Evolutionary conservation across 805 yeast genomes (phyloP).

Genomic region (Kodamaea sagamina): DNA sequence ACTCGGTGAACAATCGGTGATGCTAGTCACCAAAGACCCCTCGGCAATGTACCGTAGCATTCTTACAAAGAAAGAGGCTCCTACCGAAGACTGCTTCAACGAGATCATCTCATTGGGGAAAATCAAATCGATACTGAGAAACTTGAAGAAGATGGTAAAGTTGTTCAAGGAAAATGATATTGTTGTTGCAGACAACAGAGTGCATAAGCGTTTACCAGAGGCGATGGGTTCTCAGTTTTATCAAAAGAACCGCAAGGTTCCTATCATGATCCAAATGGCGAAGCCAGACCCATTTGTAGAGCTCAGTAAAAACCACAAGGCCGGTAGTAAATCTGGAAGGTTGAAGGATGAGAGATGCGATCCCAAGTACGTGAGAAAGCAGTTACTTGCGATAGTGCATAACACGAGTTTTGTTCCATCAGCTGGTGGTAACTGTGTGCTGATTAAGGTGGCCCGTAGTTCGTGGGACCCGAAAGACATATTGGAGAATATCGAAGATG

Average conservation of each 20-base stretch:
- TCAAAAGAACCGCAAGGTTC: slow-evolving; percentile 63
- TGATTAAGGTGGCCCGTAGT: slow-evolving; percentile 60
- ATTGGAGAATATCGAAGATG: slow-evolving; percentile 54
- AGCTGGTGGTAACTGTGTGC: slow-evolving; percentile 59
- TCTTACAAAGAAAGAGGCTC: slow-evolving; percentile 48
- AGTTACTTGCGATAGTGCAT: slow-evolving; percentile 62
- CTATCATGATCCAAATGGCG: slow-evolving; percentile 66
- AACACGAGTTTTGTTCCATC: slow-evolving; percentile 63
- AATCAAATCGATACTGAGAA: slow-evolving; percentile 47
- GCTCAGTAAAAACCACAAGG: slow-evolving; percentile 23
- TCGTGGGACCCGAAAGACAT: slow-evolving; percentile 46
- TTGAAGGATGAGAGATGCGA: slow-evolving; percentile 63
- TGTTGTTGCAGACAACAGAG: slow-evolving; percentile 67
- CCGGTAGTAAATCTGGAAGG: slow-evolving; percentile 39
- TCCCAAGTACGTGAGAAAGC: slow-evolving; percentile 61
- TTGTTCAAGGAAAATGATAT: slow-evolving; percentile 64
- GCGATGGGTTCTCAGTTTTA: slow-evolving; percentile 63
- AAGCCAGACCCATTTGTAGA: slow-evolving; percentile 37
- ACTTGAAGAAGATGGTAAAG: slow-evolving; percentile 47
- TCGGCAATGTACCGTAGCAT: slow-evolving; percentile 54
- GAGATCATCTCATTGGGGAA: slow-evolving; percentile 62
- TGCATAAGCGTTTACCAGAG: slow-evolving; percentile 59
- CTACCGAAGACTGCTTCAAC: slow-evolving; percentile 62
- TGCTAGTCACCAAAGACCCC: slow-evolving; percentile 76
- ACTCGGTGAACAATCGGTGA: slow-evolving; percentile 50